Evolutionary conservation across 2,329 filamentous ascomycete species (phyloP), one percentile per base, ranked within the genome.

Genomic region (Fusarium palustre): DNA sequence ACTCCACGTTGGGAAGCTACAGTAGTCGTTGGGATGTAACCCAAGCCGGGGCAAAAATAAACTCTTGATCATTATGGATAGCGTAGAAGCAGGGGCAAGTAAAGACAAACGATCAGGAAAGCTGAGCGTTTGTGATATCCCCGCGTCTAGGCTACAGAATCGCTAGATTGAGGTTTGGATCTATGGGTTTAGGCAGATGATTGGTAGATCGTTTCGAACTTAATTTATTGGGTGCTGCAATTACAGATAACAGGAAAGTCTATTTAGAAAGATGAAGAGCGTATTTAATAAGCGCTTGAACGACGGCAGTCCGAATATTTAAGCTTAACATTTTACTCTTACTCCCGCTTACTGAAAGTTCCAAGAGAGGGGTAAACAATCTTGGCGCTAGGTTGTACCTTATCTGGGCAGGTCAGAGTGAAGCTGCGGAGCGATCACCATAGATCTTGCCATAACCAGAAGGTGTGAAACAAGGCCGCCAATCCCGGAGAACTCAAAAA

Each of bases 1-100:
- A 68, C 50, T 56, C 66, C 50, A 15, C 16, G 30, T 56, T 30
- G 7, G 66, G 66, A 65, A 68, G 66, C 47, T 68, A 38, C 25
- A 56, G 43, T 33, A 18, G 24, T 12, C 8, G 16, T 22, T 15
- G 15, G 15, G 18, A 20, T 11, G 25, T 25, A 53, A 52, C 48
- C 62, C 43, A 59, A 69, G 66, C 10, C 30, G 11, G 10, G 18
- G 13, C 28, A 22, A 33, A 5, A 12, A 38, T 25, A 22, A 28
- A 3, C 10, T 16, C 24, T 63, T 39, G 42, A 7, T 38, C 22
- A 25, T 45, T 36, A 20, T 3, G 36, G 36, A 20, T 39, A 48
- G 45, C 48, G 16, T 16, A 42, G 41, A 43, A 25, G 48, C 4
- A n/a, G 1, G 42, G 4, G 18, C 20, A n/a, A 10, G 31, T 4